Evolutionary conservation across 2,329 filamentous ascomycete genomes (phyloP), one percentile per base, ranked within the genome.

Genomic region (Xylaria multiplex): DNA sequence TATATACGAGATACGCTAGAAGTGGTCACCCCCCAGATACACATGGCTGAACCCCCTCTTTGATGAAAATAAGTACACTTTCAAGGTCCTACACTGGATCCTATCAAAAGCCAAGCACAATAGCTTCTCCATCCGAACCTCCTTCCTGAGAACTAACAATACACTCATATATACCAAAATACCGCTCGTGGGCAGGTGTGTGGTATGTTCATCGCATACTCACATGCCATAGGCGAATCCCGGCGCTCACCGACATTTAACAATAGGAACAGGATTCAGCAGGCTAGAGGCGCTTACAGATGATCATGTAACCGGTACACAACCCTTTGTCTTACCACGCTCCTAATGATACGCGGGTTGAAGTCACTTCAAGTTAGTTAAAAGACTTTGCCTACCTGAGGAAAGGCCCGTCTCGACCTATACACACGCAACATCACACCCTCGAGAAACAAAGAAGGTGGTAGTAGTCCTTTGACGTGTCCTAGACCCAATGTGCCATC

Each of bases 231-330:
- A 62, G 35, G 50, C 60, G 53, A 63, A n/a, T 35, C n/a, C 37
- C 53, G 53, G 53, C n/a, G n/a, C 46, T 57, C 53, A 63, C 54
- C 60, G 60, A 63, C 60, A 58, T 58, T 53, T 63, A 42, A 24
- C 42, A 11, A 62, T 43, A 43, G 35, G n/a, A 24, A 50, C 42
- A 11, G 52, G 60, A 52, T 43, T 30, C 45, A 35, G 16, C 27
- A 24, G 53, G 14, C 27, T 37, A 22, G 37, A 43, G 27, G 54
- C 43, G 53, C 60, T 63, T 52, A 53, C 54, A 58, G 53, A 63
- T 19, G 32, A 50, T 63, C 46, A 63, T 58, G 60, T 62, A 58
- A 63, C 42, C 8, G 30, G 55, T 43, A 63, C 54, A 58, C 52
- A 37, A 50, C 27, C 2, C 30, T 30, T 50, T 32, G 27, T 43